Evolutionary conservation across 805 yeast species (phyloP).

Genomic region (Hanseniaspora meyeri): DNA sequence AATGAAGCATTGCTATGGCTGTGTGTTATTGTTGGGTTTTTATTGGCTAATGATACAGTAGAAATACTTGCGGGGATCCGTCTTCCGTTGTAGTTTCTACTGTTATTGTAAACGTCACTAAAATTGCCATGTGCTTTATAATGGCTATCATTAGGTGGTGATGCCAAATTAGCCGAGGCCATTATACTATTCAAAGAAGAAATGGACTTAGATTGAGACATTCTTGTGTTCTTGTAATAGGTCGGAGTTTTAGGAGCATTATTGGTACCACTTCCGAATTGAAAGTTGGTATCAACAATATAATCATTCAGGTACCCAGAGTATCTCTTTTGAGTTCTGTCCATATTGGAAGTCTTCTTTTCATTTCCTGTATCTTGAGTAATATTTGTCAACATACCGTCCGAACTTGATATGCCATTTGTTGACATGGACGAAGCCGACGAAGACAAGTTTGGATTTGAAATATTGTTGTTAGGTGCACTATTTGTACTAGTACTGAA

Average conservation of each 20-base stretch:
- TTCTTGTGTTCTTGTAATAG: neutral
- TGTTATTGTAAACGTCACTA: neutral
- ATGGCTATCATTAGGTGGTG: neutral
- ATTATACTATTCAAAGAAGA: conserved; percentile 10
- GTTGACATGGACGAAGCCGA: neutral
- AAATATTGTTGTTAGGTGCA: neutral
- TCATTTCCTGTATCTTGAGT: conserved; percentile 2
- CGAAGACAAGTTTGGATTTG: neutral
- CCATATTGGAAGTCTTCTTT: neutral
- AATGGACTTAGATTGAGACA: conserved; percentile 9
- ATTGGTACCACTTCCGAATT: neutral
- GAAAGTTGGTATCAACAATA: neutral
- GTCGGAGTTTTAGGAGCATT: neutral
- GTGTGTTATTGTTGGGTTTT: conserved; percentile 14
- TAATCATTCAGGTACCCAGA: conserved; percentile 13
- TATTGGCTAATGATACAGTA: neutral
- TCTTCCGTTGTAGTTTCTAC: neutral
- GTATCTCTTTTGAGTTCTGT: conserved; percentile 10
- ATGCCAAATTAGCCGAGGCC: neutral
- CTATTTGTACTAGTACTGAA: conserved; percentile 1
- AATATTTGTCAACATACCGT: conserved; percentile 5
- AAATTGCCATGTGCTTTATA: neutral
- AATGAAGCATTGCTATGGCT: conserved; percentile 20
- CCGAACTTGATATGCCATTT: neutral
- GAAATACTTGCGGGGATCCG: neutral